A percentile compares a stretch with the other conserved stretches of the same genome.
Evolutionary conservation across 2,329 filamentous ascomycete genomes (phyloP).

Genomic region (Chrysoporthe puriensis): DNA sequence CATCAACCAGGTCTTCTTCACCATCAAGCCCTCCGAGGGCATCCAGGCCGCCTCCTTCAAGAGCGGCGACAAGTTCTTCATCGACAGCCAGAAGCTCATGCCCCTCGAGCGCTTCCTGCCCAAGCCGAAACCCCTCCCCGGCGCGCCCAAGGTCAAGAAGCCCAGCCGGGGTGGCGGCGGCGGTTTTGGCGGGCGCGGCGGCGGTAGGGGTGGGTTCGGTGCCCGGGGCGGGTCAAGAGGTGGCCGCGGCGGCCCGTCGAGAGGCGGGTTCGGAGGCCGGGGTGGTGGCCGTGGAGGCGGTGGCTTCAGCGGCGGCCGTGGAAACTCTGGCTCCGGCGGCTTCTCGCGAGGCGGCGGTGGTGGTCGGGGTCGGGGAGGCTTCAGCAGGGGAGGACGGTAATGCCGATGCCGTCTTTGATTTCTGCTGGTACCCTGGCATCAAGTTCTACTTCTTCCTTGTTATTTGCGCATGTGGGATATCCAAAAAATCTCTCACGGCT

Average conservation of each 20-base stretch:
- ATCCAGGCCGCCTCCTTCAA: slow-evolving; percentile 96
- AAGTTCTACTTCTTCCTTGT: slow-evolving; percentile 15
- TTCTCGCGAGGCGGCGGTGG: slow-evolving; percentile 38
- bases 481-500: slow-evolving; percentile 22
- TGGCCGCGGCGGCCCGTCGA: slow-evolving; percentile 36
- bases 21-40: slow-evolving; percentile 94
- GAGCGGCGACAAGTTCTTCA: slow-evolving; percentile 95
- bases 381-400: slow-evolving; percentile 35
- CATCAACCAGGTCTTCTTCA: slow-evolving; percentile 98
- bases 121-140: slow-evolving; percentile 78
- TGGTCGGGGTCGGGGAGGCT: slow-evolving; percentile 39
- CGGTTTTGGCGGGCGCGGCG: slow-evolving; percentile 49
- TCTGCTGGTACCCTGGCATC: slow-evolving; percentile 3
- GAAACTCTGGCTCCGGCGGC: slow-evolving; percentile 32
- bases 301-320: slow-evolving; percentile 30
- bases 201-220: slow-evolving; percentile 37
- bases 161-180: slow-evolving; percentile 69
- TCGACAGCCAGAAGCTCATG: slow-evolving; percentile 90
- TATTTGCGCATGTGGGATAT: slow-evolving; percentile 25
- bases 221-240: slow-evolving; percentile 38
- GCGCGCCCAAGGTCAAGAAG: slow-evolving; percentile 58
- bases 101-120: slow-evolving; percentile 96
- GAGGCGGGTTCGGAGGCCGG: slow-evolving; percentile 32
- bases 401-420: neutral
- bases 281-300: slow-evolving; percentile 37